phyloP scores from a whole-genome alignment of 768 basidiomycete species.

The Amanita pallidorosea region DNA sequence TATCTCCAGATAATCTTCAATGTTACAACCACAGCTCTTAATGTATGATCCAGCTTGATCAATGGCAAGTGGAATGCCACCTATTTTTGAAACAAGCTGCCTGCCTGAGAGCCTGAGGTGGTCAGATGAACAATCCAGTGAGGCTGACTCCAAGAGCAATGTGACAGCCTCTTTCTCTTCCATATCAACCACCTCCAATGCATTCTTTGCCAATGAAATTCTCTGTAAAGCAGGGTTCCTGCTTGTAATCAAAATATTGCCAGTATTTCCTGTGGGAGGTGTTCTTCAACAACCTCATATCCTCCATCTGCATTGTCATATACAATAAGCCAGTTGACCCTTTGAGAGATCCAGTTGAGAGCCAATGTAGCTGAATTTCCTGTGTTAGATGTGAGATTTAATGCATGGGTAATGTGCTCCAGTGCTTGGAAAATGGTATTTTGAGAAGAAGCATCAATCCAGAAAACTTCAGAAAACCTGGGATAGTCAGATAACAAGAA shows the following conservation, averaged over 20 bases:
- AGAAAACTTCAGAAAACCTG: slow-evolving; percentile 12
- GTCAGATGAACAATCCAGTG: not conserved
- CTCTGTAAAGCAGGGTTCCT: slow-evolving; percentile 6
- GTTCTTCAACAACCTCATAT: too few species aligned
- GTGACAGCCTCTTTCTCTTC: slow-evolving; percentile 9
- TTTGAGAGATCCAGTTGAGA: too few species aligned
- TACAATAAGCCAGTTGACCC: too few species aligned
- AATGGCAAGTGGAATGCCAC: too few species aligned
- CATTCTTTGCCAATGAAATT: too few species aligned
- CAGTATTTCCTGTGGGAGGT: not conserved
- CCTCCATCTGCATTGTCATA: too few species aligned
- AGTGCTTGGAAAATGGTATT: not conserved
- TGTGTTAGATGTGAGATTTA: not conserved
- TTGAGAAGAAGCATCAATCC: slow-evolving; percentile 15
- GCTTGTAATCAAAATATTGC: slow-evolving; percentile 11
- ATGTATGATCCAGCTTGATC: too few species aligned
- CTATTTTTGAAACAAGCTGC: not conserved
- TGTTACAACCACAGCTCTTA: too few species aligned
- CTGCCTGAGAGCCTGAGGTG: not conserved
- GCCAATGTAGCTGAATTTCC: not conserved
- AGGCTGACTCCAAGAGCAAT: not conserved
- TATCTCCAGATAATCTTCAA: too few species aligned
- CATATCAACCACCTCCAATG: slow-evolving; percentile 8
- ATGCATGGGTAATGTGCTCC: slow-evolving; percentile 6
- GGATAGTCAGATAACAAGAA: not conserved